Evolutionary conservation across 148 eudicot species (phyloP).

Genomic region (Limonium bicolor): DNA sequence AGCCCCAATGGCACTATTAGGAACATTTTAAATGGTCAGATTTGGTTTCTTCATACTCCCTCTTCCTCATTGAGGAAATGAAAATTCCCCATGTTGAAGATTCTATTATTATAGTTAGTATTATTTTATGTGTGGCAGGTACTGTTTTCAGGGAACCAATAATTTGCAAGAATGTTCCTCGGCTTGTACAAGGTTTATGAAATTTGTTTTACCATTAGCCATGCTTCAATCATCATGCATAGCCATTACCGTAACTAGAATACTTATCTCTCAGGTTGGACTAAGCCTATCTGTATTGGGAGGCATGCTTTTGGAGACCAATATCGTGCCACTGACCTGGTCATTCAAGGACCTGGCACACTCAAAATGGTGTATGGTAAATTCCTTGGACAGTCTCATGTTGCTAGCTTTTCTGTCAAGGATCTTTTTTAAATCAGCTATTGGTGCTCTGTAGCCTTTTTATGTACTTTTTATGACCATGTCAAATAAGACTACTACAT

Average conservation of each 20-base stretch:
- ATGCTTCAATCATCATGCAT: too few species aligned
- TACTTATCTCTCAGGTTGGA: conserved; percentile 39
- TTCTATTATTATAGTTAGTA: too few species aligned
- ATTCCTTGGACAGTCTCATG: too few species aligned
- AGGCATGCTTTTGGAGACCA: conserved; percentile 98
- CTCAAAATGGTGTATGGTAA: conserved; percentile 86
- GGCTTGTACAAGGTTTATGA: conserved; percentile 79
- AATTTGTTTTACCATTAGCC: too few species aligned
- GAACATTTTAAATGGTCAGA: conserved; percentile 80
- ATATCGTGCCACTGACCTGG: conserved; percentile 77
- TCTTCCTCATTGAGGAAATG: too few species aligned
- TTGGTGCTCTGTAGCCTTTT: too few species aligned
- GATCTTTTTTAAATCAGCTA: too few species aligned
- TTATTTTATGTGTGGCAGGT: conserved; percentile 44
- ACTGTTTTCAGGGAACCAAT: conserved; percentile 94
- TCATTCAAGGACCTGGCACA: conserved; percentile 80
- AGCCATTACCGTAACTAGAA: too few species aligned
- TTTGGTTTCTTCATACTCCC: too few species aligned
- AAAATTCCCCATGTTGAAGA: too few species aligned
- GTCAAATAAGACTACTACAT: not conserved
- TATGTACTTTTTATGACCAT: not conserved
- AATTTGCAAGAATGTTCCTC: conserved; percentile 74
- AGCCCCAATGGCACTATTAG: conserved; percentile 97
- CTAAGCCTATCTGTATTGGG: conserved; percentile 87
- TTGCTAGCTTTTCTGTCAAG: not conserved